Conservation (phyloP, 208 protist genomes). For the Acanthamoeba triangularis region DNA sequence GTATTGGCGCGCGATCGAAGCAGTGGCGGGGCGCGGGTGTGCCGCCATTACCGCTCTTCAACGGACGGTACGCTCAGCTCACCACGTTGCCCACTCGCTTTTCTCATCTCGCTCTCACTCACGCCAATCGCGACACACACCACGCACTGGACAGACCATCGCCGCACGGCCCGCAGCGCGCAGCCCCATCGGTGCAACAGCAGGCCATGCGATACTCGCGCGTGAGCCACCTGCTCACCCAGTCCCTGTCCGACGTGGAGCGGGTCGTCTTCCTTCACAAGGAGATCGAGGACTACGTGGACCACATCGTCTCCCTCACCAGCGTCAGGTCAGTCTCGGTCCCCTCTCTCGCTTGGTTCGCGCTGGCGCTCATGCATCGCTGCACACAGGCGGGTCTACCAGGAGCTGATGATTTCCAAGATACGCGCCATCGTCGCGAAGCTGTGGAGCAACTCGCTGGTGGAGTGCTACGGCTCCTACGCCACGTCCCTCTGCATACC, state of each 20-base stretch:
- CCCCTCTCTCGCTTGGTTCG: not conserved
- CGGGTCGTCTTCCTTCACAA: slow-evolving; percentile 67
- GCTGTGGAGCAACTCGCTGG: slow-evolving; percentile 42
- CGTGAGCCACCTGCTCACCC: slow-evolving; percentile 71
- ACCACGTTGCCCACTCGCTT: not conserved
- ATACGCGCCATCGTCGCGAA: slow-evolving; percentile 11
- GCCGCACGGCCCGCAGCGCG: not conserved
- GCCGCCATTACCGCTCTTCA: not conserved
- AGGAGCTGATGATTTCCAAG: slow-evolving; percentile 53
- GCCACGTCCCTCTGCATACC: slow-evolving; percentile 48
- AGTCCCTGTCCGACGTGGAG: slow-evolving; percentile 68
- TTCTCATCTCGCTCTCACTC: not conserved
- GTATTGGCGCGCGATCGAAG: not conserved
- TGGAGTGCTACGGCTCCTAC: slow-evolving; percentile 73
- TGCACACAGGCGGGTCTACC: not conserved
- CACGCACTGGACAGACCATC: not conserved
- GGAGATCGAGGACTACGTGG: slow-evolving; percentile 72
- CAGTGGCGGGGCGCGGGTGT: slow-evolving; percentile 51
- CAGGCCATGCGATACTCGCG: slow-evolving; percentile 39
- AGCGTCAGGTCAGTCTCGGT: not conserved
- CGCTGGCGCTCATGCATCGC: not conserved
- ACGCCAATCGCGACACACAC: too few species aligned
- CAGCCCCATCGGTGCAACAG: slow-evolving; percentile 11
- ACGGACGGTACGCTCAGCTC: not conserved
- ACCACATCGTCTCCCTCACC: slow-evolving; percentile 36